These are phyloP conservation scores for Podila minutissima DNA, from an alignment of 192 early-diverging fungal genomes.

Conservation along the genomic window DNA sequence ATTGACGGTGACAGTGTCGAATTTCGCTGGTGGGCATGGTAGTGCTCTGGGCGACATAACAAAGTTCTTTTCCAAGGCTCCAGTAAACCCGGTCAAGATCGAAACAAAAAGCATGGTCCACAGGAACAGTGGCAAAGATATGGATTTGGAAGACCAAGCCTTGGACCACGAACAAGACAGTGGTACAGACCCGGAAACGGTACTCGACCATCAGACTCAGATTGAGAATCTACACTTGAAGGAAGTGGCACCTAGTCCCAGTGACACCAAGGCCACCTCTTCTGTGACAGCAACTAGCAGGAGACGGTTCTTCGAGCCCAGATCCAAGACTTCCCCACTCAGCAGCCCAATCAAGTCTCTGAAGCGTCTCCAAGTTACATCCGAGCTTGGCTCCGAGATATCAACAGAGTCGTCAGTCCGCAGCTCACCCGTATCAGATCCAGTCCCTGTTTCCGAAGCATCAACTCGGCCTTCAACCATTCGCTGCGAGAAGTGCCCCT, in stretches of 20 bases:
- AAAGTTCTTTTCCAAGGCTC: conserved; percentile 46
- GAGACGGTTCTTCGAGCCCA: conserved; percentile 20
- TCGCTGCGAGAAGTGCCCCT: conserved; percentile 29
- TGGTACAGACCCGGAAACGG: neutral
- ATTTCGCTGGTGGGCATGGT: conserved; percentile 23
- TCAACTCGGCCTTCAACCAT: neutral
- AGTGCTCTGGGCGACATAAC: conserved; percentile 43
- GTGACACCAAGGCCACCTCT: neutral
- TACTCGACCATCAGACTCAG: too few species aligned
- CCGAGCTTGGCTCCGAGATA: neutral
- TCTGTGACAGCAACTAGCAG: neutral
- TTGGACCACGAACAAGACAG: neutral
- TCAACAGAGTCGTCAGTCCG: neutral
- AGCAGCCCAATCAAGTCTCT: neutral
- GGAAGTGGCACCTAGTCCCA: neutral
- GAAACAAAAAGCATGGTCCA: neutral
- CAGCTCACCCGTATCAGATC: neutral
- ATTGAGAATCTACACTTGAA: neutral
- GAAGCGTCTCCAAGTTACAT: neutral
- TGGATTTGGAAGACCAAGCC: neutral
- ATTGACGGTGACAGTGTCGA: conserved; percentile 36
- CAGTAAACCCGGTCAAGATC: neutral
- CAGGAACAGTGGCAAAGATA: neutral
- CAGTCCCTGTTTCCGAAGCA: neutral
- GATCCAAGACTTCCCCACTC: neutral